phyloP scores from a whole-genome alignment of 1,139 yeast genomes.

The Blastobotrys illinoisensis region DNA sequence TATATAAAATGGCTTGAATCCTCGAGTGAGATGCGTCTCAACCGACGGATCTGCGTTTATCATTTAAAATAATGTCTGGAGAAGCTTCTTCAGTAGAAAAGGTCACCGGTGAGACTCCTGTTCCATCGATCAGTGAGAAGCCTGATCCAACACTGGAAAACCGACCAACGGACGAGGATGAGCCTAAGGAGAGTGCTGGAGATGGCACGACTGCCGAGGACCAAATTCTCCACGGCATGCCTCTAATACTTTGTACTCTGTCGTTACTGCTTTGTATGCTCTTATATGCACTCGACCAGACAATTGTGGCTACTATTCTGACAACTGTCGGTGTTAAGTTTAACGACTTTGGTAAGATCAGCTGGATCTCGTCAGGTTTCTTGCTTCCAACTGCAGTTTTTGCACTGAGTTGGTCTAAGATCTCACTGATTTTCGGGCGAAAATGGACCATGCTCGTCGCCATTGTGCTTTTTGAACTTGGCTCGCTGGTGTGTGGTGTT shows the following conservation, averaged over 20 bases:
- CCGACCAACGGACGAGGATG: background rate
- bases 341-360: conserved; percentile 47
- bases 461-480: conserved; percentile 52
- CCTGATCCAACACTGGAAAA: background rate
- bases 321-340: conserved; percentile 46
- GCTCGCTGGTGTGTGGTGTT: conserved; percentile 57
- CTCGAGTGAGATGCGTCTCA: background rate
- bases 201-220: conserved; percentile 23
- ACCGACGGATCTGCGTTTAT: too few species aligned
- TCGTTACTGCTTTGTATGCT: conserved; percentile 50
- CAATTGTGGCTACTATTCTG: conserved; percentile 43
- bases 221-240: conserved; percentile 40
- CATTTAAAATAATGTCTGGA: background rate
- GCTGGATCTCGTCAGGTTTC: conserved; percentile 60
- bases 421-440: conserved; percentile 58
- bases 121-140: background rate
- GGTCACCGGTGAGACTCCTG: background rate
- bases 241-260: conserved; percentile 39
- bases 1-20: too few species aligned
- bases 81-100: background rate
- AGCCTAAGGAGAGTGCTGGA: conserved; percentile 3
- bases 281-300: conserved; percentile 61
- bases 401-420: conserved; percentile 55
- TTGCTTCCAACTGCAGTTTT: conserved; percentile 55
- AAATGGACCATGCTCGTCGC: conserved; percentile 47